phyloP scores from a whole-genome alignment of 345 rosid species.

The Camelina sativa region DNA sequence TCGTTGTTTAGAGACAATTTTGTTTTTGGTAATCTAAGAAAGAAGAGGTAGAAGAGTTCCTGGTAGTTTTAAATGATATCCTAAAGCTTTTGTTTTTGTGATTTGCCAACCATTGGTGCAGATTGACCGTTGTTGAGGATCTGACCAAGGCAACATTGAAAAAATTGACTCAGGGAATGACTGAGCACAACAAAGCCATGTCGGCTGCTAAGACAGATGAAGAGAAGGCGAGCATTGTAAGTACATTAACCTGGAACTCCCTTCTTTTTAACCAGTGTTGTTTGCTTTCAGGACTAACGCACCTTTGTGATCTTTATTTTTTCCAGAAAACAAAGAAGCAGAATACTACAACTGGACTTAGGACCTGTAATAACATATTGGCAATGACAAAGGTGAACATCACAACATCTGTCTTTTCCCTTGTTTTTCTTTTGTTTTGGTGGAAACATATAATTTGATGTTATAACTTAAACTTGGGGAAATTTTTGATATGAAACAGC shows the following conservation, averaged over 20 bases:
- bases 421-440: neutral
- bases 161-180: constrained; percentile 95
- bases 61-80: neutral
- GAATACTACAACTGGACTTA: constrained; percentile 82
- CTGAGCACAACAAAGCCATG: constrained; percentile 95
- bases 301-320: constrained; percentile 9
- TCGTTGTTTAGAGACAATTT: neutral
- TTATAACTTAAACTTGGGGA: neutral
- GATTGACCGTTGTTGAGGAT: constrained; percentile 85
- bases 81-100: neutral
- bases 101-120: constrained; percentile 42
- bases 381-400: constrained; percentile 89
- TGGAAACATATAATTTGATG: constrained; percentile 2
- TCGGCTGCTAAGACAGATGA: constrained; percentile 94
- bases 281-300: constrained; percentile 13
- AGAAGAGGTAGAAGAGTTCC: constrained; percentile 9
- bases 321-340: constrained; percentile 87
- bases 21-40: neutral
- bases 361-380: constrained; percentile 94
- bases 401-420: neutral
- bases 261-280: constrained; percentile 1
- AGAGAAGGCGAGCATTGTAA: constrained; percentile 77
- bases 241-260: constrained; percentile 42
- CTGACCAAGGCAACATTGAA: constrained; percentile 90
- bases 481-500: constrained; percentile 52